phyloP scores from a whole-genome alignment of 179 eudicot species.

The Amaranthus tricolor region DNA sequence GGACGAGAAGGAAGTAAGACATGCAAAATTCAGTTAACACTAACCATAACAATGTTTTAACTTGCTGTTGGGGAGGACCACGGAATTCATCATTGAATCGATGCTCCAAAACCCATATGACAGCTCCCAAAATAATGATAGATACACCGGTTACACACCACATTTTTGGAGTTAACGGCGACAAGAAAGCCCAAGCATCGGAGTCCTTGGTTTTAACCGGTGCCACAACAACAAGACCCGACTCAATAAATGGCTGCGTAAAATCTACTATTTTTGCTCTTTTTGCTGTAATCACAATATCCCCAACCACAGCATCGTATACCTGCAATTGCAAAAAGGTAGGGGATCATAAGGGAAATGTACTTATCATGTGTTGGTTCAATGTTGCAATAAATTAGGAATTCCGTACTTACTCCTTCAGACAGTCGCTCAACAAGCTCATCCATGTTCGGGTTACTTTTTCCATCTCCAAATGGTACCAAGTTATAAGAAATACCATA shows the following conservation, averaged over 20 bases:
- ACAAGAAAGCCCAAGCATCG: conserved; percentile 64
- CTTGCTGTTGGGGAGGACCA: conserved; percentile 65
- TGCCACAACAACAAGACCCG: conserved; percentile 82
- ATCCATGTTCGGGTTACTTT: conserved; percentile 49
- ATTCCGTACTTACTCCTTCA: conserved; percentile 51
- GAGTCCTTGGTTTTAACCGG: conserved; percentile 41
- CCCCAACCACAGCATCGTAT: conserved; percentile 78
- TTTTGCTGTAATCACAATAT: conserved; percentile 64
- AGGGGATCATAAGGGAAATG: not conserved
- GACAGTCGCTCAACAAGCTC: conserved; percentile 54
- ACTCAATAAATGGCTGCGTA: conserved; percentile 74
- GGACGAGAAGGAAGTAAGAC: not conserved
- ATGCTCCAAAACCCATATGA: conserved; percentile 81
- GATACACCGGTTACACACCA: conserved; percentile 57
- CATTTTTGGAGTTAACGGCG: conserved; percentile 59
- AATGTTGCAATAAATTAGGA: not conserved
- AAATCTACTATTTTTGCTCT: conserved; percentile 65
- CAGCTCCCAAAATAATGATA: conserved; percentile 56
- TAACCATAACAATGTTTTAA: conserved; percentile 62
- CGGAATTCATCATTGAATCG: conserved; percentile 75
- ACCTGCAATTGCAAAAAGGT: conserved; percentile 31
- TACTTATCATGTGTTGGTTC: not conserved
- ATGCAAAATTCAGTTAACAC: conserved; percentile 11
- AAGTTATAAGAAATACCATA: conserved; percentile 63
- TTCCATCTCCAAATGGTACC: conserved; percentile 63